Percentiles rank a stretch among this genome's conserved stretches.
phyloP scores from a whole-genome alignment of 1,284 basidiomycete genomes.

The Vanrija humicola region DNA sequence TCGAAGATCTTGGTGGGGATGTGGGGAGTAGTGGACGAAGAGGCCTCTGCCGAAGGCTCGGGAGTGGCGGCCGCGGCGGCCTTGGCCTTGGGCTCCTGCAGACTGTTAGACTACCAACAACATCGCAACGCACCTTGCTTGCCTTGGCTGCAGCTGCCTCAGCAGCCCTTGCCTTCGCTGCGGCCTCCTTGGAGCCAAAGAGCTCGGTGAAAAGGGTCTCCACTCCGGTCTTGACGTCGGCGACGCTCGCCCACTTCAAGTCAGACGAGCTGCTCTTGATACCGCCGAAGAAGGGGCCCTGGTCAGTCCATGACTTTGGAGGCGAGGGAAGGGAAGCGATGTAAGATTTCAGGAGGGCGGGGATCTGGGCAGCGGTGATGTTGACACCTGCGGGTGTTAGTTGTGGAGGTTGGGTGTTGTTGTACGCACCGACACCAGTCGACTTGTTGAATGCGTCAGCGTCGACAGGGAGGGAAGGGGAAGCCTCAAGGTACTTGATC shows the following conservation, averaged over 20 bases:
- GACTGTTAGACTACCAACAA: neutral
- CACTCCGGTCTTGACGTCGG: slow-evolving; percentile 83
- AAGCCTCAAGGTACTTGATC: slow-evolving; percentile 67
- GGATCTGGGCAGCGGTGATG: slow-evolving; percentile 68
- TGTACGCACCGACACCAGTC: slow-evolving; percentile 79
- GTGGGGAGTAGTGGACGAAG: slow-evolving; percentile 28
- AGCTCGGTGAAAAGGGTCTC: slow-evolving; percentile 69
- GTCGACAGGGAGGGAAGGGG: slow-evolving; percentile 60
- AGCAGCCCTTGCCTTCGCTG: slow-evolving; percentile 64
- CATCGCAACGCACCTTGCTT: slow-evolving; percentile 51
- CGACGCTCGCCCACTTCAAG: slow-evolving; percentile 77
- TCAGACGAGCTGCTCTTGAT: slow-evolving; percentile 62
- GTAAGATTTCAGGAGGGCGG: slow-evolving; percentile 61
- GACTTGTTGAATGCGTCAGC: slow-evolving; percentile 70
- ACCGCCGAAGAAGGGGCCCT: slow-evolving; percentile 66
- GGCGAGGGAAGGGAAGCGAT: slow-evolving; percentile 54
- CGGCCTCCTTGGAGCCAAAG: slow-evolving; percentile 72
- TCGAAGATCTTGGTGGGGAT: slow-evolving; percentile 68
- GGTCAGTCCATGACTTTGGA: slow-evolving; percentile 67
- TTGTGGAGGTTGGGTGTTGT: no score
- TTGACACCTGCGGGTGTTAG: slow-evolving; percentile 61
- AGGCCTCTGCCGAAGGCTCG: slow-evolving; percentile 40
- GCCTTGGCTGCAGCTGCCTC: slow-evolving; percentile 62
- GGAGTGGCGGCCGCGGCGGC: slow-evolving; percentile 46
- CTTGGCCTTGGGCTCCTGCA: slow-evolving; percentile 51